Percentiles rank a stretch among this genome's conserved stretches.
Conservation (phyloP, 2,329 filamentous ascomycete genomes). For the Xylariaceae sp. region DNA sequence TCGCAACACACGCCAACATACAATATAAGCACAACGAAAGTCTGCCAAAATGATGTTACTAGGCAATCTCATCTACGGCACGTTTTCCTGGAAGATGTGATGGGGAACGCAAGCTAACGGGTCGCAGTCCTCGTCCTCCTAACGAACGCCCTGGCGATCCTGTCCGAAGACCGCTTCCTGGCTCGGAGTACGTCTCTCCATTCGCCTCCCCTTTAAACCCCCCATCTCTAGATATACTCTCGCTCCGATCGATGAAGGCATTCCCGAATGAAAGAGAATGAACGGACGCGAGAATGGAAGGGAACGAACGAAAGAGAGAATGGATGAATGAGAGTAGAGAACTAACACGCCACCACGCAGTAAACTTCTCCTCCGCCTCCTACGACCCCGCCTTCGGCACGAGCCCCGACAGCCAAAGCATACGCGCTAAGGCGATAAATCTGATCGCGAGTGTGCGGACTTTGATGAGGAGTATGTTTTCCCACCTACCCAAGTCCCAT, state of each 20-base stretch:
- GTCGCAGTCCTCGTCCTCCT: slow-evolving; percentile 70
- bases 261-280: background rate
- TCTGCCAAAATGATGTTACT: slow-evolving; percentile 60
- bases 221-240: too few species aligned
- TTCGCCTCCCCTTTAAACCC: too few species aligned
- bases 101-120: background rate
- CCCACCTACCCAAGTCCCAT: background rate
- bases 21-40: background rate
- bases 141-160: slow-evolving; percentile 87
- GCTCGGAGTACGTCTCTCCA: too few species aligned
- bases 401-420: slow-evolving; percentile 60
- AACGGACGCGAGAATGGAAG: background rate
- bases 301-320: too few species aligned
- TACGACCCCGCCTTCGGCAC: slow-evolving; percentile 75
- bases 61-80: slow-evolving; percentile 69
- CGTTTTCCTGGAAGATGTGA: slow-evolving; percentile 6
- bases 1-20: too few species aligned
- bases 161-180: slow-evolving; percentile 92
- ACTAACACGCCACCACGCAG: slow-evolving; percentile 46
- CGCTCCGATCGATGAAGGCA: background rate
- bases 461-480: slow-evolving; percentile 80
- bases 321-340: too few species aligned
- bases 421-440: slow-evolving; percentile 83
- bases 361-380: slow-evolving; percentile 70
- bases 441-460: slow-evolving; percentile 86